A percentile compares a stretch with the other conserved stretches of the same genome.
These are phyloP conservation scores for Didymella segeticola DNA, from an alignment of 2,329 filamentous ascomycete species.

Conservation along the genomic window DNA sequence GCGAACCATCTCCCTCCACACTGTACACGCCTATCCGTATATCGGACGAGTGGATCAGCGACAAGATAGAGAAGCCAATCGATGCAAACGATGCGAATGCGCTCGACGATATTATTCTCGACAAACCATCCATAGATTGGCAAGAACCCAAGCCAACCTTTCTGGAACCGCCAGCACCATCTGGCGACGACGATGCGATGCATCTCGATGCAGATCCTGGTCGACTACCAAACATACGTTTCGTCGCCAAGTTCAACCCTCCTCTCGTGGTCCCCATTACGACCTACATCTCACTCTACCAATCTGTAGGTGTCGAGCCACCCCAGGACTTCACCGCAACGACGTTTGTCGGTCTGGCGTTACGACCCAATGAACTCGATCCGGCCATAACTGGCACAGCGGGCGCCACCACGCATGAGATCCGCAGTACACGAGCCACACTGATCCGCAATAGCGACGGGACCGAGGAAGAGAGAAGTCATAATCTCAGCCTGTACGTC, in stretches of 20 bases:
- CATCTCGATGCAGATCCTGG: conserved; percentile 60
- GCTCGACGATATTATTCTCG: conserved; percentile 50
- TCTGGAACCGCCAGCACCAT: conserved; percentile 35
- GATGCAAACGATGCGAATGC: conserved; percentile 45
- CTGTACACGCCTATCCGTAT: conserved; percentile 69
- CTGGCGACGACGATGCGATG: conserved; percentile 59
- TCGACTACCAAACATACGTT: conserved; percentile 74
- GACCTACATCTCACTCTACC: conserved; percentile 68
- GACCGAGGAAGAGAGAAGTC: conserved; percentile 36
- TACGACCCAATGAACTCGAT: conserved; percentile 56
- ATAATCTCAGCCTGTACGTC: conserved; percentile 69
- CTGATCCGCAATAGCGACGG: conserved; percentile 43
- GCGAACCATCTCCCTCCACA: conserved; percentile 56
- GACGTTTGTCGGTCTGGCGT: conserved; percentile 59
- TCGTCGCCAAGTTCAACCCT: conserved; percentile 76
- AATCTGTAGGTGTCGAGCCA: conserved; percentile 64
- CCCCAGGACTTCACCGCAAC: conserved; percentile 59
- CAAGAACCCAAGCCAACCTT: conserved; percentile 72
- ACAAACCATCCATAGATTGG: conserved; percentile 67
- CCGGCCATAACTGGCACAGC: conserved; percentile 58
- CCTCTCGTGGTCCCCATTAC: conserved; percentile 73
- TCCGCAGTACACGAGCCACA: conserved; percentile 59
- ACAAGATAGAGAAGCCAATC: conserved; percentile 65
- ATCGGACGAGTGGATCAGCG: conserved; percentile 76
- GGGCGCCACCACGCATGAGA: conserved; percentile 54